These are phyloP conservation scores for Penstemon barbatus DNA, from an alignment of 257 asterid species.

Conservation along the genomic window DNA sequence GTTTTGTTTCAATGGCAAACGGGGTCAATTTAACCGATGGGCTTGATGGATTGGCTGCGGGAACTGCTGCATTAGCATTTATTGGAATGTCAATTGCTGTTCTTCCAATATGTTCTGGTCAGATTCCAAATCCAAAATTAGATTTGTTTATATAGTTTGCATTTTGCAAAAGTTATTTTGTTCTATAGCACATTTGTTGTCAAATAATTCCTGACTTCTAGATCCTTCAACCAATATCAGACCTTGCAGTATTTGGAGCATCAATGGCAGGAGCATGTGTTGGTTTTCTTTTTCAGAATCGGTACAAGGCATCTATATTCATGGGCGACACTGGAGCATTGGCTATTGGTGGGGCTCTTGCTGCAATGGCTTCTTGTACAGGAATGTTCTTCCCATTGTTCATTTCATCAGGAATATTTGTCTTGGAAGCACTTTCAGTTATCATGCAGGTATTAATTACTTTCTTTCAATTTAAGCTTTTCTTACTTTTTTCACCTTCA, in stretches of 20 bases:
- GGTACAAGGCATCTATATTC: conserved; percentile 70
- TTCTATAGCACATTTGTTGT: not conserved
- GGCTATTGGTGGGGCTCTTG: conserved; percentile 93
- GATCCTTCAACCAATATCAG: conserved; percentile 41
- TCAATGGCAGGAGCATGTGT: conserved; percentile 98
- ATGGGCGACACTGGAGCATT: conserved; percentile 91
- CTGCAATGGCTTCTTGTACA: conserved; percentile 94
- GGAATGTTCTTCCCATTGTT: conserved; percentile 93
- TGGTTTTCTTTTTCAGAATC: conserved; percentile 86
- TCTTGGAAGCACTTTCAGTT: conserved; percentile 61
- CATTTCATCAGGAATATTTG: conserved; percentile 70
- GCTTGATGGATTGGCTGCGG: conserved; percentile 94
- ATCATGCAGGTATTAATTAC: conserved; percentile 53
- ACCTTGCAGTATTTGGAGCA: conserved; percentile 86
- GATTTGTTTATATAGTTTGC: not conserved
- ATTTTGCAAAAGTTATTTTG: conserved; percentile 1
- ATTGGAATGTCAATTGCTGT: conserved; percentile 87
- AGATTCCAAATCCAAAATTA: conserved; percentile 19
- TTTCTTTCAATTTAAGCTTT: conserved; percentile 2
- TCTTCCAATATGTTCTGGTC: conserved; percentile 94
- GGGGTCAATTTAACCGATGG: conserved; percentile 76
- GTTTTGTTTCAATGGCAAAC: conserved; percentile 77
- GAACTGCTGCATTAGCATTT: conserved; percentile 82
- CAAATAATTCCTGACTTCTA: conserved; percentile 24
- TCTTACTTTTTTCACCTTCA: too few species aligned